phyloP scores from a whole-genome alignment of 106 monocot genomes.

The Vanilla planifolia region DNA sequence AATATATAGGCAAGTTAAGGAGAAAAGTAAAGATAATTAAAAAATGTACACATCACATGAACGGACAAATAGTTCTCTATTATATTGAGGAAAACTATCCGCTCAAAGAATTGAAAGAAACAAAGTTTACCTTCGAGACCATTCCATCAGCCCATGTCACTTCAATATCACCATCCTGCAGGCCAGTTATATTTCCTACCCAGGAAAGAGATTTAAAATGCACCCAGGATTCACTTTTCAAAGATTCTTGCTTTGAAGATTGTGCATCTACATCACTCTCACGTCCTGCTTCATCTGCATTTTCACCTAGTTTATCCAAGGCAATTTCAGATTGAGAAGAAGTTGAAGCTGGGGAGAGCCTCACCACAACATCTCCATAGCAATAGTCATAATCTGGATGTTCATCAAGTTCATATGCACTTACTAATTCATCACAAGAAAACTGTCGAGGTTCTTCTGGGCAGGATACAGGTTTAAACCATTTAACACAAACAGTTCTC shows the following conservation, averaged over 20 bases:
- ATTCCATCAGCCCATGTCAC: slow-evolving; percentile 90
- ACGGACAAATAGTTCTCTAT: not conserved
- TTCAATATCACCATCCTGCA: slow-evolving; percentile 91
- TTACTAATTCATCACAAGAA: slow-evolving; percentile 76
- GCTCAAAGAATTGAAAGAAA: not conserved
- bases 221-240: slow-evolving; percentile 12
- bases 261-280: slow-evolving; percentile 11
- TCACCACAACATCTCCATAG: slow-evolving; percentile 91
- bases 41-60: not conserved
- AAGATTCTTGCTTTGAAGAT: slow-evolving; percentile 3
- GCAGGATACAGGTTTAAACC: slow-evolving; percentile 58
- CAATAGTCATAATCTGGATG: slow-evolving; percentile 98
- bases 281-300: slow-evolving; percentile 1
- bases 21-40: not conserved
- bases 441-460: slow-evolving; percentile 59
- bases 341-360: slow-evolving; percentile 52
- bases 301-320: slow-evolving; percentile 7
- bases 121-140: slow-evolving; percentile 72
- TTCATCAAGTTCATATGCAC: slow-evolving; percentile 88
- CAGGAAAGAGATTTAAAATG: slow-evolving; percentile 53
- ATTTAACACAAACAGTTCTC: slow-evolving; percentile 69
- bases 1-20: slow-evolving; percentile 2
- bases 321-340: slow-evolving; percentile 14
- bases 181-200: slow-evolving; percentile 92
- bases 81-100: not conserved